These are phyloP conservation scores for Emiliania huxleyi DNA, from an alignment of 78 protist genomes.

Conservation along the genomic window DNA sequence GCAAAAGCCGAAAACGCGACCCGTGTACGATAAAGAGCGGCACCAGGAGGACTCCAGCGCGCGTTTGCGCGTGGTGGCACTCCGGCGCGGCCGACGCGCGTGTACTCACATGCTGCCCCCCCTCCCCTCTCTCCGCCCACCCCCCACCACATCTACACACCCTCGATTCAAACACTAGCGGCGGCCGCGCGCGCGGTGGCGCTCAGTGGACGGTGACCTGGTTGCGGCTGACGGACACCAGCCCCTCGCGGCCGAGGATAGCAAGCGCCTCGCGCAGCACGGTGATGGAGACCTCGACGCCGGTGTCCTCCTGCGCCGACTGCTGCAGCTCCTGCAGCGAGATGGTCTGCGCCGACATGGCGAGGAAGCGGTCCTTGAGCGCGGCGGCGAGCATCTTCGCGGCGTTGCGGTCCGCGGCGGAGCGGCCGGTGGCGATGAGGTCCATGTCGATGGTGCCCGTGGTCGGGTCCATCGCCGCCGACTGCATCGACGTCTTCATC, in stretches of 20 bases:
- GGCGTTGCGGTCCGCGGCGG: background rate
- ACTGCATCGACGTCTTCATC: slow-evolving; percentile 75
- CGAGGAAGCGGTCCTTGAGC: background rate
- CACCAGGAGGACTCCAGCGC: too few relatives aligned
- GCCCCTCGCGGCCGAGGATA: background rate
- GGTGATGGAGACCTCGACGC: background rate
- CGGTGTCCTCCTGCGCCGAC: background rate
- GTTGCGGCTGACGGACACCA: background rate
- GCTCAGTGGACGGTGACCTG: background rate
- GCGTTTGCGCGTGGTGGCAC: too few relatives aligned
- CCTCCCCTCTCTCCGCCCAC: too few relatives aligned
- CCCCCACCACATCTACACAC: too few relatives aligned
- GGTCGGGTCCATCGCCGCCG: slow-evolving; percentile 90
- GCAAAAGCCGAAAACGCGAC: too few relatives aligned
- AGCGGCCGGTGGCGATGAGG: slow-evolving; percentile 70
- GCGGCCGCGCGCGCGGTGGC: too few relatives aligned
- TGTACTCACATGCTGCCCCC: too few relatives aligned
- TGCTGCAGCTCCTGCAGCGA: background rate
- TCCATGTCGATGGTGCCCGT: slow-evolving; percentile 94
- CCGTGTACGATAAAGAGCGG: too few relatives aligned
- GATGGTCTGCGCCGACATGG: background rate
- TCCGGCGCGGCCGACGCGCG: too few relatives aligned
- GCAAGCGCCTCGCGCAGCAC: background rate
- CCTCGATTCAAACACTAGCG: too few relatives aligned
- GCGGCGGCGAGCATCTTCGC: background rate